A percentile compares a stretch with the other conserved stretches of the same genome.
These are phyloP conservation scores for Russula earlei DNA, from an alignment of 768 basidiomycete species.

Conservation along the genomic window DNA sequence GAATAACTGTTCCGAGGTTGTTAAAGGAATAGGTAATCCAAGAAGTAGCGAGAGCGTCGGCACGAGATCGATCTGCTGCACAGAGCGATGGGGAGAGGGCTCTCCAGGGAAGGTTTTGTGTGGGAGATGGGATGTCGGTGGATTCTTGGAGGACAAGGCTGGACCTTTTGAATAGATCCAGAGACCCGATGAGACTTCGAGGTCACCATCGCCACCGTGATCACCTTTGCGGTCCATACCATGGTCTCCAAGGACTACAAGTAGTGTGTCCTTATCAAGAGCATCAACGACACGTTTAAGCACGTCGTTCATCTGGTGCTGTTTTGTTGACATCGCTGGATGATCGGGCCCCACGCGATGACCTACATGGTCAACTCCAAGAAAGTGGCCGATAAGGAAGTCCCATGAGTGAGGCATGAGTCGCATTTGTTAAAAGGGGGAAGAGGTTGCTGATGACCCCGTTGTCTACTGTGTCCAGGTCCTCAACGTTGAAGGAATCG, in stretches of 20 bases:
- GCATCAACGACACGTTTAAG: slow-evolving; percentile 59
- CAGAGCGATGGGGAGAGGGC: slow-evolving; percentile 42
- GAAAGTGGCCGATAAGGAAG: slow-evolving; percentile 83
- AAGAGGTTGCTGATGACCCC: slow-evolving; percentile 82
- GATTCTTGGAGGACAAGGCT: slow-evolving; percentile 31
- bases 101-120: slow-evolving; percentile 55
- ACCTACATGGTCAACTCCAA: slow-evolving; percentile 95
- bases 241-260: slow-evolving; percentile 91
- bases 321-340: slow-evolving; percentile 74
- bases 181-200: slow-evolving; percentile 77
- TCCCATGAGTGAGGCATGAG: slow-evolving; percentile 54
- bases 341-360: slow-evolving; percentile 90
- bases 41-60: slow-evolving; percentile 83
- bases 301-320: slow-evolving; percentile 81
- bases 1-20: slow-evolving; percentile 85
- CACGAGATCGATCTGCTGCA: slow-evolving; percentile 91
- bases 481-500: slow-evolving; percentile 98
- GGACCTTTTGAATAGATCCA: slow-evolving; percentile 88
- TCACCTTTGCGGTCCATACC: slow-evolving; percentile 95
- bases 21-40: slow-evolving; percentile 94
- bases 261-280: slow-evolving; percentile 79
- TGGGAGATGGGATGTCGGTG: slow-evolving; percentile 37
- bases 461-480: slow-evolving; percentile 89
- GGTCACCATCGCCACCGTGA: slow-evolving; percentile 83
- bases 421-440: slow-evolving; percentile 51